These are phyloP conservation scores for Eucalyptus regnans DNA, from an alignment of 345 rosid species.

Conservation along the genomic window DNA sequence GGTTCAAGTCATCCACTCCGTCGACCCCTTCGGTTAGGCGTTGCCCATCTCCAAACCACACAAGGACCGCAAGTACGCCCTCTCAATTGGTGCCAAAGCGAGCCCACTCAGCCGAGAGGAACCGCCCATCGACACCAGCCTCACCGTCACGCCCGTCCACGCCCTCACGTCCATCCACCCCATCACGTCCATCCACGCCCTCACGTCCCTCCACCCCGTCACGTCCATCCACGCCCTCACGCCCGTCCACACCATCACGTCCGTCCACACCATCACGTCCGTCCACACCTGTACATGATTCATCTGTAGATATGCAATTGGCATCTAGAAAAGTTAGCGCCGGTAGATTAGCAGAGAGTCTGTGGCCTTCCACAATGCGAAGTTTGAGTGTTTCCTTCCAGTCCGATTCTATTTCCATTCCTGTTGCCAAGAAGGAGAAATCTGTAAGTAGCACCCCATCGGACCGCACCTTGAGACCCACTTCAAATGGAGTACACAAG, in stretches of 20 bases:
- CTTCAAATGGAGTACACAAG: slow-evolving; percentile 72
- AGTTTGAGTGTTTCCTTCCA: slow-evolving; percentile 94
- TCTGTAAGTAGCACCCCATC: slow-evolving; percentile 30
- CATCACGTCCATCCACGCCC: neutral
- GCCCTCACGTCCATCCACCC: slow-evolving; percentile 1
- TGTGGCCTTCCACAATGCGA: slow-evolving; percentile 99
- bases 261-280: slow-evolving; percentile 9
- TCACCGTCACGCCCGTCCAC: slow-evolving; percentile 20
- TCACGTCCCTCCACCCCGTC: slow-evolving; percentile 41
- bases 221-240: neutral
- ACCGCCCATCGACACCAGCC: slow-evolving; percentile 73
- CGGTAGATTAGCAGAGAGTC: slow-evolving; percentile 69
- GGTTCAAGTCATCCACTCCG: slow-evolving; percentile 75
- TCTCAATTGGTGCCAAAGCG: slow-evolving; percentile 56
- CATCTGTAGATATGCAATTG: slow-evolving; percentile 33
- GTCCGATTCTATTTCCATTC: slow-evolving; percentile 77
- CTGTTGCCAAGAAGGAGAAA: slow-evolving; percentile 78
- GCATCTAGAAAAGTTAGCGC: slow-evolving; percentile 53
- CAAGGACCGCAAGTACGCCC: slow-evolving; percentile 35
- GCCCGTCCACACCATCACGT: slow-evolving; percentile 42
- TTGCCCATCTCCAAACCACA: slow-evolving; percentile 59
- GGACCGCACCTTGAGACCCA: slow-evolving; percentile 79
- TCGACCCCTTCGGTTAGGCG: slow-evolving; percentile 37
- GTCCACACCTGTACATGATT: slow-evolving; percentile 65
- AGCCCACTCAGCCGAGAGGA: slow-evolving; percentile 80